Base-by-base conservation (phyloP, 192 early-diverging fungal species). In the Obelidium mucronatum region DNA sequence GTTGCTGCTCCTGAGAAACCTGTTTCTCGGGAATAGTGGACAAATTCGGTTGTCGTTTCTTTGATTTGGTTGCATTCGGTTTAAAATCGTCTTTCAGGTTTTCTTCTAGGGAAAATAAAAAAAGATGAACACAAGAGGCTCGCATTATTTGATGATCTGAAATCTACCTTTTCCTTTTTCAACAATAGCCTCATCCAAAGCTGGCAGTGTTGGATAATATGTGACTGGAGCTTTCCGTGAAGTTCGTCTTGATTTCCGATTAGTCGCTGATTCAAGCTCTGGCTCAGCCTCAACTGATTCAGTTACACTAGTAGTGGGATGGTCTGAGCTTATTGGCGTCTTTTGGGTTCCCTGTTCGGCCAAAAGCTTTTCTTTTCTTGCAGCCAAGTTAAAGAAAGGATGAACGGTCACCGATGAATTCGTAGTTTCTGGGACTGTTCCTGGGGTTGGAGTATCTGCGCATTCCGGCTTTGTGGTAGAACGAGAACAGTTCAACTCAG, bases 361-460 rank as follows among this genome's bases (percentile, higher is more conserved):
- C 26, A 28, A 22, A 8, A 58, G 8, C 55, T 58, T 58, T 31
- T 58, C 55, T 26, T 58, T 58, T 31, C 26, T 11, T 28, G 55
- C 55, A 5, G 55, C 55, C 22, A 58, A 31, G 24, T 58, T 58
- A 31, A 58, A 58, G 55, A 58, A 58, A 22, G 55, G 55, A 31
- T 58, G 55, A 11, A 58, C 55, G 26, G 26, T 26, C 26, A 8
- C 24, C 30, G 55, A 24, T 24, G 55, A 22, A 8, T 58, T 8
- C 24, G 11, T 51, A 8, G 8, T 51, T 51, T 13, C 48, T 13
- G 48, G 48, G 22, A 22, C 11, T 51, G 48, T 51, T 22, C 11
- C 8, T 8, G 48, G 22, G 22, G 22, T 51, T 22, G 48, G 48
- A 13, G 48, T 8, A 8, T 8, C 48, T 13, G 22, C 48, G 11